Conservation (phyloP, 2,329 filamentous ascomycete species). For the Talaromyces sp. region DNA sequence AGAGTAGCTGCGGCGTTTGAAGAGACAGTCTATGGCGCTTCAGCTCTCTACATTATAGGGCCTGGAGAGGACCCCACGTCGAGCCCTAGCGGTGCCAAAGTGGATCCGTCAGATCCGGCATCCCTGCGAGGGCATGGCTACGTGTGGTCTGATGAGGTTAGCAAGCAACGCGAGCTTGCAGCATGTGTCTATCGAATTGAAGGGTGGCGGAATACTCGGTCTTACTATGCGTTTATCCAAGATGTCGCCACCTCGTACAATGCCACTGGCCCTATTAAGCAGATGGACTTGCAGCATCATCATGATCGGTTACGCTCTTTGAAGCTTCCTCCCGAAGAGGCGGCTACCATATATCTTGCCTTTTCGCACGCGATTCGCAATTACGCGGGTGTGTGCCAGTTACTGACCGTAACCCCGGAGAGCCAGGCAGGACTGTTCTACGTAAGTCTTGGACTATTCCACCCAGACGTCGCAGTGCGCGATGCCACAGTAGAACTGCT, state of each 20-base stretch:
- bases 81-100: conserved; percentile 43
- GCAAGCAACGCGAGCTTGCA: conserved; percentile 80
- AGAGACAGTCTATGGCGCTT: conserved; percentile 90
- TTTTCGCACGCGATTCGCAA: conserved; percentile 72
- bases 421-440: conserved; percentile 89
- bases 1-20: conserved; percentile 91
- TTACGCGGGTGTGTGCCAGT: conserved; percentile 81
- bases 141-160: conserved; percentile 83
- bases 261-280: conserved; percentile 41
- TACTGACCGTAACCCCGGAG: conserved; percentile 79
- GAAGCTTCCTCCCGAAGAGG: conserved; percentile 71
- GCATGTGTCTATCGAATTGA: conserved; percentile 92
- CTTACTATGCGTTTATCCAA: conserved; percentile 94
- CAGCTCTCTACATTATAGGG: conserved; percentile 76
- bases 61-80: conserved; percentile 62
- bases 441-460: conserved; percentile 84
- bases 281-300: conserved; percentile 77
- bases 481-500: conserved; percentile 74
- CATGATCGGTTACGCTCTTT: conserved; percentile 86
- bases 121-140: conserved; percentile 81
- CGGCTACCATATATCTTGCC: conserved; percentile 80
- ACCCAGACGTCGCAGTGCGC: conserved; percentile 78
- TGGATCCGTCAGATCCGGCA: conserved; percentile 44
- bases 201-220: conserved; percentile 92
- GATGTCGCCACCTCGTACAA: conserved; percentile 48